phyloP scores from a whole-genome alignment of 2,329 filamentous ascomycete species.

The Ophiostoma sp. region DNA sequence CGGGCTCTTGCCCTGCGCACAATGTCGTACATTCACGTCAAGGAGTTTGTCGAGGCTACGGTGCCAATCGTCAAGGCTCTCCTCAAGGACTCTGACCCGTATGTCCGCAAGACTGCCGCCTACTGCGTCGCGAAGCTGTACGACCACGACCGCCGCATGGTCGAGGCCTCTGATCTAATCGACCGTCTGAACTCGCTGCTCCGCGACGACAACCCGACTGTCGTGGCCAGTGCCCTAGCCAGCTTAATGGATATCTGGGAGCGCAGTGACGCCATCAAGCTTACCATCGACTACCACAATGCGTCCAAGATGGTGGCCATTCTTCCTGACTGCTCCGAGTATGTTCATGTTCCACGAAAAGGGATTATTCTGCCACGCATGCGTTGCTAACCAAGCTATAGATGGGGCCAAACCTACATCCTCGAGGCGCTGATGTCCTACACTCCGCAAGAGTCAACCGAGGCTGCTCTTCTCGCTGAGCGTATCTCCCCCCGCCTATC shows the following conservation, averaged over 20 bases:
- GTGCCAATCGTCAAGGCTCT: conserved; percentile 77
- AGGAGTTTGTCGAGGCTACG: conserved; percentile 89
- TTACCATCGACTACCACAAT: conserved; percentile 96
- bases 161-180: conserved; percentile 87
- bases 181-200: conserved; percentile 84
- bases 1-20: conserved; percentile 87
- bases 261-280: conserved; percentile 90
- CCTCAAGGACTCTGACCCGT: conserved; percentile 81
- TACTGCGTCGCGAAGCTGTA: conserved; percentile 97
- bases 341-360: conserved; percentile 36
- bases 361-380: not conserved
- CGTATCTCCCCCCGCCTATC: conserved; percentile 92
- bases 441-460: conserved; percentile 82
- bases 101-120: conserved; percentile 94
- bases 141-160: conserved; percentile 85
- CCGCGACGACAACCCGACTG: conserved; percentile 93
- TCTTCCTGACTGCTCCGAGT: conserved; percentile 94
- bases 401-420: conserved; percentile 98
- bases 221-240: conserved; percentile 89
- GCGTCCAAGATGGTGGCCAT: conserved; percentile 98
- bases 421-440: conserved; percentile 97
- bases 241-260: conserved; percentile 98
- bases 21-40: conserved; percentile 95
- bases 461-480: conserved; percentile 85
- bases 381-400: conserved; percentile 34